Conservation (phyloP, 208 protist species). For the Crithidia fasciculata region DNA sequence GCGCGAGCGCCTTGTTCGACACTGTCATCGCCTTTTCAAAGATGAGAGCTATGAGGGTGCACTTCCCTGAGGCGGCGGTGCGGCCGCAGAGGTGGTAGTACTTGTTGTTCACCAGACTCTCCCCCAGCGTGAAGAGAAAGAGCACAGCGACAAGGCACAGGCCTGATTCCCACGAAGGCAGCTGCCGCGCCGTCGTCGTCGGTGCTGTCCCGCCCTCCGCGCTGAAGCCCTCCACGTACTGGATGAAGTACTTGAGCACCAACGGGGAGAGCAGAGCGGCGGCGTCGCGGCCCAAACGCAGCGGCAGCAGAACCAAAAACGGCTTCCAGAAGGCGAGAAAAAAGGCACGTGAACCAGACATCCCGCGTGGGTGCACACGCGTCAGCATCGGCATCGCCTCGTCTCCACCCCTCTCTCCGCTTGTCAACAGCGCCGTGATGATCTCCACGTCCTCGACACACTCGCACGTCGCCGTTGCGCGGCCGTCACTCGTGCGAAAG, state of each 20-base stretch:
- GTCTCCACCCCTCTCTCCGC: too few species aligned
- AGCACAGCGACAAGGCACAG: slow-evolving; percentile 42
- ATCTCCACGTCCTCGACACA: slow-evolving; percentile 37
- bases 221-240: slow-evolving; percentile 18
- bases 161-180: slow-evolving; percentile 7
- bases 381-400: too few species aligned
- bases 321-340: slow-evolving; percentile 31
- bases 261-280: slow-evolving; percentile 54
- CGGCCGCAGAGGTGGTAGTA: slow-evolving; percentile 56
- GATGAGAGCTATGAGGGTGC: slow-evolving; percentile 60
- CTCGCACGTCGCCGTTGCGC: slow-evolving; percentile 52
- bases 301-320: slow-evolving; percentile 38
- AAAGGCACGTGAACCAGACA: slow-evolving; percentile 7
- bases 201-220: not conserved
- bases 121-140: slow-evolving; percentile 48
- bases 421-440: not conserved
- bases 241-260: slow-evolving; percentile 57
- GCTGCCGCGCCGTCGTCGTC: not conserved
- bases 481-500: slow-evolving; percentile 35
- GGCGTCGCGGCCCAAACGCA: slow-evolving; percentile 55
- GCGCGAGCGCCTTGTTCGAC: slow-evolving; percentile 37
- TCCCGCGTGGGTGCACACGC: not conserved
- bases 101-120: slow-evolving; percentile 51
- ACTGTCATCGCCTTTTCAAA: slow-evolving; percentile 83
- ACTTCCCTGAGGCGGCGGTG: slow-evolving; percentile 48